Percentiles rank a stretch among this genome's conserved stretches.
phyloP scores from a whole-genome alignment of 805 yeast species.

The Saccharomycopsis sp. region DNA sequence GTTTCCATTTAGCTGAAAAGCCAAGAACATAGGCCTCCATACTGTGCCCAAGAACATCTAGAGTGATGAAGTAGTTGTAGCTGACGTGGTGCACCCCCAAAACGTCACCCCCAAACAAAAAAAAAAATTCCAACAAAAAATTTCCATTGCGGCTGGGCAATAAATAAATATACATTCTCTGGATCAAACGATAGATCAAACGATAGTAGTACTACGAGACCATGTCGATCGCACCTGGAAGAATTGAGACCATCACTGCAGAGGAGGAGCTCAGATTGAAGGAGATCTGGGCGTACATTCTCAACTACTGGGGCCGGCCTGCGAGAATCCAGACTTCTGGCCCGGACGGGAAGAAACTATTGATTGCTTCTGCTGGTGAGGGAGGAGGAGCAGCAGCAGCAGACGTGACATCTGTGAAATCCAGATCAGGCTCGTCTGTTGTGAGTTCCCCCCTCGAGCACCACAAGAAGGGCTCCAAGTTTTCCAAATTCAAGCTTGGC shows the following conservation, averaged over 20 bases:
- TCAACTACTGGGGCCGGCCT: constrained; percentile 49
- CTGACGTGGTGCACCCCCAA: no score
- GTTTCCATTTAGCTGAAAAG: no score
- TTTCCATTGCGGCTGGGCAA: no score
- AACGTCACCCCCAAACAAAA: no score
- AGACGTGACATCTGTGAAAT: constrained; percentile 14
- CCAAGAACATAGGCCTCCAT: no score
- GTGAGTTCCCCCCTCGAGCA: neutral
- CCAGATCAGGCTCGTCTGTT: no score
- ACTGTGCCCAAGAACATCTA: no score
- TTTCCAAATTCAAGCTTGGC: constrained; percentile 10
- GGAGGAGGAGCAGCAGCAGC: constrained; percentile 3
- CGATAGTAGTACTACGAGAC: no score
- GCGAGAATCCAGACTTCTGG: constrained; percentile 26
- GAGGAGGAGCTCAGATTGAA: constrained; percentile 59
- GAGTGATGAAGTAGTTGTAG: no score
- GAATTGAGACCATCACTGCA: constrained; percentile 36
- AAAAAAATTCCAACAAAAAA: no score
- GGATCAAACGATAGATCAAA: no score
- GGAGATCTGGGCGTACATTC: constrained; percentile 59
- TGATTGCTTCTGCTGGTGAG: constrained; percentile 13
- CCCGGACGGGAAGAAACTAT: constrained; percentile 16
- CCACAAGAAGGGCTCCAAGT: constrained; percentile 10
- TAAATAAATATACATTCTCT: no score
- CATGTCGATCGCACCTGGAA: constrained; percentile 33